Evolutionary conservation across 2,329 filamentous ascomycete species (phyloP), one percentile per base, ranked within the genome.

Genomic region (Geoglossum cookeanum): DNA sequence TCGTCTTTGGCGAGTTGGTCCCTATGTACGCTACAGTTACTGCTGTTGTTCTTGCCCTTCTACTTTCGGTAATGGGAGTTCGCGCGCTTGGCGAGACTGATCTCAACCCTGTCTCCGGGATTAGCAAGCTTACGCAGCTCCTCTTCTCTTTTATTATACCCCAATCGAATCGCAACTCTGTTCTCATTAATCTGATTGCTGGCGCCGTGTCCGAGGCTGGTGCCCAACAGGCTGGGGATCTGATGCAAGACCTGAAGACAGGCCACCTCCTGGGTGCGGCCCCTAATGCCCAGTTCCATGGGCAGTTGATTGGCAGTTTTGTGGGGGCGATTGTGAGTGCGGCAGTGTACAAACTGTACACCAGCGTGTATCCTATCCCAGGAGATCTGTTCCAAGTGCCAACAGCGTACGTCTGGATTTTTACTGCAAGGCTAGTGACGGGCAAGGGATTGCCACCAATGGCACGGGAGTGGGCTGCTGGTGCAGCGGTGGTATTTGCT

Each of bases 241-340:
- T 98, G 57, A 87, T 98, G 78, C 92, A 98, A 68, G 92, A 98
- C 67, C 78, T 98, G 33, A 98, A 98, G 69, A 96, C 92, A 0
- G 92, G 92, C 0, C 90, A 98, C 68, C 73, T 98, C 0, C 78
- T 98, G 0, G 90, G 91, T 9, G 92, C 92, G 0, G 86, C 88
- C 3, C 92, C 92, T 0, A 92, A 86, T 63, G 92, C 92, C 0
- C 92, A 98, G 65, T 98, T 98, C 68, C 96, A 87, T 77, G 92
- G 92, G 0, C 92, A 98, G 67, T 80, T 97, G 22, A 90, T 98
- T 56, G 92, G 92, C 3, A 87, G 85, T 39, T 84, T 87, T 0
- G 81, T 87, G 1, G 92, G 92, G 1, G 90, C 92, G 0, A 76
- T 97, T 9, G 78, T 94, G 4, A 91, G 85, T 59, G 89, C 91